Evolutionary conservation across 805 yeast genomes (phyloP), one percentile per base, ranked within the genome.

Genomic region (Schizosaccharomyces lindneri): DNA sequence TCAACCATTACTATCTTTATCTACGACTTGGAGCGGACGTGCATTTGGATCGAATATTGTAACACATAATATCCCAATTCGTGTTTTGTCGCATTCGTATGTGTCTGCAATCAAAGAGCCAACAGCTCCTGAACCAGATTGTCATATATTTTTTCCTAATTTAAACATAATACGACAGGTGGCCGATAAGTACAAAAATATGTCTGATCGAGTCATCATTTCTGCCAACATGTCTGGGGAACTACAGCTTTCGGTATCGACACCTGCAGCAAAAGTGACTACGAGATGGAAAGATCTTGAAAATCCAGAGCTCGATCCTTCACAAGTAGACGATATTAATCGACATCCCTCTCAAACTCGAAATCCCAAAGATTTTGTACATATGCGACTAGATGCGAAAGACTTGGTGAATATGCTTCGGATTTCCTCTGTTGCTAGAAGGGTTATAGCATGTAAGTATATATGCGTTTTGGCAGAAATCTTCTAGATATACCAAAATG

Each of bases 291-390:
- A 27, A 15, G 36, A 29, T 4, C 32, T 59, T 17, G 29, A 39
- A 19, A 59, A 59, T 11, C 61, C 61, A n/a, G 61, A 59, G 55
- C 39, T 59, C 19, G 55, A 59, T 43, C 61, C 61, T 31, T 21
- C 24, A 4, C 61, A 46, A 24, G 55, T 43, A 4, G 29, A 41
- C n/a, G 55, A 59, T 27, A 19, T 31, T 9, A n/a, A 15, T 3
- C 32, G 43, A n/a, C 51, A 59, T 41, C 55, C 61, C 21, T 43
- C 55, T 24, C 61, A 59, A 43, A 29, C 29, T 13, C 21, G 61
- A 19, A 19, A 19, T 4, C 43, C 43, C n/a, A 24, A 59, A 15
- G 55, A 59, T n/a, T 59, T 59, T 59, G 61, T 43, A 6, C 31
- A 43, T 7, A 31, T 59, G 55, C 27, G 61, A 11, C 27, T 59